These are phyloP conservation scores for Pichia sp. DNA, from an alignment of 1,139 yeast species.

Conservation along the genomic window DNA sequence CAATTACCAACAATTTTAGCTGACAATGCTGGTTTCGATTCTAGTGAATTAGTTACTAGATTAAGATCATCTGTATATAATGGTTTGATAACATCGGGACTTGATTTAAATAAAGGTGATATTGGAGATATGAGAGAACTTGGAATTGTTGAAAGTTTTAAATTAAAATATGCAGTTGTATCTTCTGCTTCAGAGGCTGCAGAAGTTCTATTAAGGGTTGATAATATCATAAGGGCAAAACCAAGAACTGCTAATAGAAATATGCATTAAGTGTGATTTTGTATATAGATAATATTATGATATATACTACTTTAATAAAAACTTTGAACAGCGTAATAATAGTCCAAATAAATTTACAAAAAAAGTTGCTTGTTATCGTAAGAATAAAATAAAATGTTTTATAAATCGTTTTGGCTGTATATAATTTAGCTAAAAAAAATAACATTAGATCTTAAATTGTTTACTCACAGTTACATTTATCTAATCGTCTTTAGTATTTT, in stretches of 20 bases:
- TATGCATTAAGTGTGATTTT: constrained; percentile 13
- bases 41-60: constrained; percentile 86
- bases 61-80: constrained; percentile 88
- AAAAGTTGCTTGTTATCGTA: too few relatives aligned
- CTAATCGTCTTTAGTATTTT: constrained; percentile 1
- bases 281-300: not conserved
- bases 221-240: constrained; percentile 91
- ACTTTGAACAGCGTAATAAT: too few relatives aligned
- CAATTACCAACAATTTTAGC: constrained; percentile 94
- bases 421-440: too few relatives aligned
- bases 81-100: constrained; percentile 87
- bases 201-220: constrained; percentile 89
- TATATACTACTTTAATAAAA: too few relatives aligned
- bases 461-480: too few relatives aligned
- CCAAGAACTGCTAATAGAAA: constrained; percentile 95
- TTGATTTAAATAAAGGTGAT: constrained; percentile 75
- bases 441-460: too few relatives aligned
- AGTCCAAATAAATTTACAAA: too few relatives aligned
- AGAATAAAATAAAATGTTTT: too few relatives aligned
- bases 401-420: too few relatives aligned
- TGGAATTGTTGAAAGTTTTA: constrained; percentile 89
- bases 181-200: constrained; percentile 96
- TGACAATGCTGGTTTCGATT: constrained; percentile 95
- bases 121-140: constrained; percentile 92
- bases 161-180: constrained; percentile 91